Base-by-base conservation (phyloP, 2,329 filamentous ascomycete species). In the Penicillium olsonii region DNA sequence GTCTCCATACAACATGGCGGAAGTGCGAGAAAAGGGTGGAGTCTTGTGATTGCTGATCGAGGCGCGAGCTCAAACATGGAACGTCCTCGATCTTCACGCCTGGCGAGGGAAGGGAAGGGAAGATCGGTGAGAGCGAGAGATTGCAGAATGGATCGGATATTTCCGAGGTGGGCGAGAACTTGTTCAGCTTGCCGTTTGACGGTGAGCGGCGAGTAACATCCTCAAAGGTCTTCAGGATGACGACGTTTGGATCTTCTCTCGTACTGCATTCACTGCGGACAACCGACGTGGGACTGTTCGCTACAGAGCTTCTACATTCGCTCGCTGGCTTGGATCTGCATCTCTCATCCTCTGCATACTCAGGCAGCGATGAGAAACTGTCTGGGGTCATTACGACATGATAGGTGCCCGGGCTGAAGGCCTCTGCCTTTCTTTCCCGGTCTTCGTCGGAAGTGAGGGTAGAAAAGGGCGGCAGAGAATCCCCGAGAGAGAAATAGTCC, bases 401-500 rank as follows among this genome's bases (percentile, higher is more conserved):
- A 61, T 78, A 84, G 2, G 79, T 82, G 14, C 81, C 81, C 1
- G 81, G 80, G 27, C 65, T 67, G 31, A 71, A 71, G 7, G 67
- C 67, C 43, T 77, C 73, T 14, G 81, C 81, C 60, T 84, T 84
- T 50, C 69, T 74, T 60, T 84, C 81, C 34, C 81, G 71, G 22
- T 84, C 81, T 55, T 82, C 80, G 52, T 84, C 81, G 22, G 72
- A 82, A 1, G 72, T 78, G 45, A 84, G 71, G 12, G 68, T 63
- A 26, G 75, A 65, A 63, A 84, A 84, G 2, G 77, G 76, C 17
- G 81, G 80, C 11, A 84, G 68, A n/a, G 73, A 64, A 59, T 83
- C 78, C 18, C 69, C 62, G 10, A 56, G 52, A 12, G 57, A 60
- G 24, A 68, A 68, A 43, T 65, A 65, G 17, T 62, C 60, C 17